These are phyloP conservation scores for Didymella segeticola DNA, from an alignment of 2,329 filamentous ascomycete species.

Conservation along the genomic window DNA sequence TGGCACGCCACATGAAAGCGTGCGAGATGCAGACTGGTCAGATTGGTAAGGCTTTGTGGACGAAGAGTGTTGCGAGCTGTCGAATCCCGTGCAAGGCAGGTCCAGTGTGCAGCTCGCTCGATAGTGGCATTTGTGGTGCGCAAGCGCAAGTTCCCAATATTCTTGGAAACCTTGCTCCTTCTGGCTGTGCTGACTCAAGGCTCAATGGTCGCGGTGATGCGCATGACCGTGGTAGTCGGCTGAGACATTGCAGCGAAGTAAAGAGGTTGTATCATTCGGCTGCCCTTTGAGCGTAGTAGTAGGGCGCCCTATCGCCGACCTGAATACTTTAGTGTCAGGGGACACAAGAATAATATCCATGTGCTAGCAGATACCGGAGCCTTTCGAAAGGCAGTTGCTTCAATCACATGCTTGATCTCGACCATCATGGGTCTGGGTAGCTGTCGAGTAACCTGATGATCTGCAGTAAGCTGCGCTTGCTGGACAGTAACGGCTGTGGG, in stretches of 20 bases:
- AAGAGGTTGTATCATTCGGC: not conserved
- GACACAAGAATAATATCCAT: not conserved
- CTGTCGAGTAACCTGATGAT: not conserved
- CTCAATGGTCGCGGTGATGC: constrained; percentile 12
- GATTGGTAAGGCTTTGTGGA: not conserved
- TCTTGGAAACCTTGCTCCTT: not conserved
- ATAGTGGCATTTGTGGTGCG: no score
- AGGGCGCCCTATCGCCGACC: constrained; percentile 9
- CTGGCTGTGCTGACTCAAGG: not conserved
- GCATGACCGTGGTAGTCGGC: constrained; percentile 20
- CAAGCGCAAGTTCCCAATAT: not conserved
- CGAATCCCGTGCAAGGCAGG: no score
- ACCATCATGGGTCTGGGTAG: not conserved
- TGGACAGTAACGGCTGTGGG: not conserved
- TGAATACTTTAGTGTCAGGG: not conserved
- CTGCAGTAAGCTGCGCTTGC: constrained; percentile 1
- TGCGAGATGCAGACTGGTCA: not conserved
- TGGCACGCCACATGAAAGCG: not conserved
- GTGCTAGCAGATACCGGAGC: not conserved
- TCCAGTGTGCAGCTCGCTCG: not conserved
- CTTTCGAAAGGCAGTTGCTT: not conserved
- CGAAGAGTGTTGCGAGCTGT: not conserved
- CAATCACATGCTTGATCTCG: not conserved
- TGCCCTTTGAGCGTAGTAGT: constrained; percentile 4
- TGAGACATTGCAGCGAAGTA: constrained; percentile 14